Evolutionary conservation across 2,329 filamentous ascomycete species (phyloP), one percentile per base, ranked within the genome.

Genomic region (Dryadomyces quercus-mongolicae): DNA sequence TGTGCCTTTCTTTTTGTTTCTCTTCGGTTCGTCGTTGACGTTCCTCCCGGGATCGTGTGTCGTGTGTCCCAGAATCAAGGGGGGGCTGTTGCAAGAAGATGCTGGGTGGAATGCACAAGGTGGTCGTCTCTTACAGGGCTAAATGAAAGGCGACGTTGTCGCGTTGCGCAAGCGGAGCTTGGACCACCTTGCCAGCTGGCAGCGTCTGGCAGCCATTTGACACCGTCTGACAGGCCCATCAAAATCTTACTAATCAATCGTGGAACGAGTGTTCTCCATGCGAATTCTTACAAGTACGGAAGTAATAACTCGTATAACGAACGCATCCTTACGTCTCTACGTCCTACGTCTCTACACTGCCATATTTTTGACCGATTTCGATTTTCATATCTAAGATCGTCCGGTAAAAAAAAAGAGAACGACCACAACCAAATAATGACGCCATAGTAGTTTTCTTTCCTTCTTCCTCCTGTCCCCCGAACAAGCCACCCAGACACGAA

Each of bases 371-470:
- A 51, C 47, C 22, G 47, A 51, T 54, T 54, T 54, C 45, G 40
- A 40, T 52, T 54, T 48, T 52, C 38, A 51, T 42, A 42, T 51
- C 45, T 56, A 53, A 54, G 53, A 54, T 49, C 54, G 47, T 56
- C 38, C 46, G 51, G 51, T 44, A 53, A 49, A 48, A 53, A 55
- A 51, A 50, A 47, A 45, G 18, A 38, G 31, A 52, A 49, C 54
- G 54, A 52, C 54, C 56, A 54, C 56, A 54, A 56, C 44, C 51
- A 55, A 53, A 56, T 49, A 51, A 54, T 53, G 54, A 56, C 51
- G 51, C 51, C 51, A 53, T 48, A 43, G 38, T 20, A 42, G 18
- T 38, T 49, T 53, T 25, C 21, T 40, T 25, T 31, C 49, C 40
- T 22, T 54, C 49, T 38, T 43, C 31, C 25, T 16, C n/a, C 34